Evolutionary conservation across 176 grass and related monocot genomes (phyloP), one percentile per base, ranked within the genome.

Genomic region (Ensete glaucum): DNA sequence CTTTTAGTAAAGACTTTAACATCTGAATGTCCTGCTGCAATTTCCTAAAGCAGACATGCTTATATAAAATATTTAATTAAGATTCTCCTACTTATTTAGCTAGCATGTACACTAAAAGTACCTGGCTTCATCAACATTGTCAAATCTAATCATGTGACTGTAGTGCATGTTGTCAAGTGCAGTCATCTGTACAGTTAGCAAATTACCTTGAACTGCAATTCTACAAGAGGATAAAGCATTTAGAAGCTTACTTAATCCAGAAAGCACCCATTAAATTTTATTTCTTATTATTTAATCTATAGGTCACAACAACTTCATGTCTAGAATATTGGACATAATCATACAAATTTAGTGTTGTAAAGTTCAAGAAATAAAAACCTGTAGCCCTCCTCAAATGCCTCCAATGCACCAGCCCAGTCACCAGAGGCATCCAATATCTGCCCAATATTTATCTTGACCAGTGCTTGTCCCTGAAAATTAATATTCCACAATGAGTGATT

Each of bases 141-240:
- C 80, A 87, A 89, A 98, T 82, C 94, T 90, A 83, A 93, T 73
- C 86, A 93, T 98, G 76, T 98, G 80, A 78, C 78, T 89, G 67
- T 98, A 91, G 52, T 98, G 90, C 86, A 98, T 98, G 69, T 98
- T 98, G 70, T 98, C 88, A 67, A 98, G 90, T 21, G 94, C 94
- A 71, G 73, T 72, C 65, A 98, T 81, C 81, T 98, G 88, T 26
- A 77, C 80, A 15, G 68, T 71, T 81, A 58, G 79, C n/a, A 90
- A 56, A 56, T 87, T 82, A 53, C 72, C 88, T 98, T 98, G 73
- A 81, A 85, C 78, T 78, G 94, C 88, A 82, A 98, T 82, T 84
- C 94, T 98, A 85, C 67, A 71, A 85, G 81, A 70, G 9, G 81
- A 77, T 76, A 29, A 67, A 9, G 76, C 73, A 21, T 55, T 53